Evolutionary conservation across 2,329 filamentous ascomycete genomes (phyloP), one percentile per base, ranked within the genome.

Genomic region (Coleophoma eucalyptorum): DNA sequence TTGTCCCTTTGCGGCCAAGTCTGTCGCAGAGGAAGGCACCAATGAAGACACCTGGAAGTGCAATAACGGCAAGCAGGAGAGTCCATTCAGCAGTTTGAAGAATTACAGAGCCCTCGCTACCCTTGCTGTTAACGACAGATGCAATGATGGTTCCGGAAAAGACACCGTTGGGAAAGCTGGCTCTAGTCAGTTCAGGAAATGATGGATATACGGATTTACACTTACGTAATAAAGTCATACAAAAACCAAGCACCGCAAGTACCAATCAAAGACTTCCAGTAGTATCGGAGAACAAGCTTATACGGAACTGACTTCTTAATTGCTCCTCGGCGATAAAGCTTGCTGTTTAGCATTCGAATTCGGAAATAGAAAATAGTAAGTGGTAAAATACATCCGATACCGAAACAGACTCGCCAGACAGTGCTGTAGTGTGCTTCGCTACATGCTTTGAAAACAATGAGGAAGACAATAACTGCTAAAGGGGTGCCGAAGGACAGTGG

Each of bases 351-450:
- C 69, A 76, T 76, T 54, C 70, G 76, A 38, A 81, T 62, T 13
- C 79, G 76, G 53, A 82, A 79, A 61, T 80, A 80, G 51, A 81
- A 78, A 40, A 82, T 70, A 2, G 73, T 72, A 8, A 82, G 63
- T 1, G 79, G 79, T 15, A 78, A 66, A 40, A 76, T 56, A 35
- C 72, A 71, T 19, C 74, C 74, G 41, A 78, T 72, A 5, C 70
- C 74, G 49, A 77, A 75, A 56, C 74, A 76, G 2, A 76, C 71
- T 4, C 74, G 68, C 74, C 74, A 77, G 7, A 76, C 67, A 2
- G 70, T 74, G 43, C 62, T 67, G 59, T 67, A 67, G 52, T 63
- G 67, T 40, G 57, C 60, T 48, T 50, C 61, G 13, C 63, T 68
- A 48, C 62, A 66, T 4, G 68, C 67, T 4, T 64, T 68, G 32